Evolutionary conservation across 306 rosid species (phyloP).

Genomic region (Cotoneaster glaucophyllus): DNA sequence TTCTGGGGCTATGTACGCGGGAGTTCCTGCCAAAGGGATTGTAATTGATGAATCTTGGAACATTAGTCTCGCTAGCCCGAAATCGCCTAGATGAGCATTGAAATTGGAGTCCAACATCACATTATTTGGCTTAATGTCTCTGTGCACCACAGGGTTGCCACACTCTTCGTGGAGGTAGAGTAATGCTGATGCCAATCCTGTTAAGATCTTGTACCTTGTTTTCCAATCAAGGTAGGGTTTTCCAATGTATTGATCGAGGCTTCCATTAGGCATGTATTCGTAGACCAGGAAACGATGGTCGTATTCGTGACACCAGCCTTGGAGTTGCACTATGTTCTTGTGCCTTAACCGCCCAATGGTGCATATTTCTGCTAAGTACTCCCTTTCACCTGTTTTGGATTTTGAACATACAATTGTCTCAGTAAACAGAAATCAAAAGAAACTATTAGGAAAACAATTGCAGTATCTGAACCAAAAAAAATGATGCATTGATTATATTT

Average conservation of each 20-base stretch:
- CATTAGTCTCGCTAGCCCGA: slow-evolving; percentile 44
- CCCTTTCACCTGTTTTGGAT: slow-evolving; percentile 38
- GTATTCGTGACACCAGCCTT: slow-evolving; percentile 47
- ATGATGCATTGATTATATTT: background rate
- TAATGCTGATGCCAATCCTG: slow-evolving; percentile 49
- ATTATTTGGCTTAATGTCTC: slow-evolving; percentile 54
- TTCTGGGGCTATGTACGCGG: slow-evolving; percentile 52
- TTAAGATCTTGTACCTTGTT: slow-evolving; percentile 40
- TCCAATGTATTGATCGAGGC: slow-evolving; percentile 44
- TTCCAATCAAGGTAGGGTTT: slow-evolving; percentile 35
- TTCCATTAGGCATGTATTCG: slow-evolving; percentile 55
- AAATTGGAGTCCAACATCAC: slow-evolving; percentile 35
- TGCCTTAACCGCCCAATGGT: slow-evolving; percentile 53
- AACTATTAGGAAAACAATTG: background rate
- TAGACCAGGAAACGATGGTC: slow-evolving; percentile 36
- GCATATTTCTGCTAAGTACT: slow-evolving; percentile 52
- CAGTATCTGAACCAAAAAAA: background rate
- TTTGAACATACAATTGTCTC: slow-evolving; percentile 7
- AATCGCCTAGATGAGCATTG: slow-evolving; percentile 48
- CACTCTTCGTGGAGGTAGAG: slow-evolving; percentile 55
- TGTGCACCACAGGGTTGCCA: slow-evolving; percentile 50
- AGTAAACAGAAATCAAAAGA: background rate
- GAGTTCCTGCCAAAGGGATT: slow-evolving; percentile 43
- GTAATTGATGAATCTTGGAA: slow-evolving; percentile 23
- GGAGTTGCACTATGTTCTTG: slow-evolving; percentile 50